phyloP scores from a whole-genome alignment of 2,329 filamentous ascomycete species.

The Stenocarpella maydis region DNA sequence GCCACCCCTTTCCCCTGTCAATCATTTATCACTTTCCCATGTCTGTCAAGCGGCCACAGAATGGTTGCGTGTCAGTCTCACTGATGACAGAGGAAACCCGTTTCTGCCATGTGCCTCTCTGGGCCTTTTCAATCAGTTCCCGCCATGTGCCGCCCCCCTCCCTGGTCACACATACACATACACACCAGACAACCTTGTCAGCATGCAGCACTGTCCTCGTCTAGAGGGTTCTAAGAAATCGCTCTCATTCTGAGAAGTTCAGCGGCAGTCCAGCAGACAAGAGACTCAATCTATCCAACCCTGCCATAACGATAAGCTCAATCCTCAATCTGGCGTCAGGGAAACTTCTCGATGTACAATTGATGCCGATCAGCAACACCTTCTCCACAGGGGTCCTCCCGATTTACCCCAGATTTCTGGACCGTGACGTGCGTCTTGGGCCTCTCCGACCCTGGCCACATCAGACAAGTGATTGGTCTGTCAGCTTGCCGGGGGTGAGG shows the following conservation, averaged over 20 bases:
- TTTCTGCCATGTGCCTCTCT: not conserved
- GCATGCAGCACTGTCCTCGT: not conserved
- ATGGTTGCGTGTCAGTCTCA: not conserved
- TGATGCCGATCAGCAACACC: conserved; percentile 12
- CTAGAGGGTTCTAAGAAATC: not conserved
- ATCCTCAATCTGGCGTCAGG: not conserved
- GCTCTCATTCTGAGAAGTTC: not conserved
- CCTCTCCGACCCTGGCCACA: conserved; percentile 17
- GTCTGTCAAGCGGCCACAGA: not conserved
- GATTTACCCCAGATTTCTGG: conserved; percentile 30
- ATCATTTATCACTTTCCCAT: not conserved
- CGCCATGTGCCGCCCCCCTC: too few relatives aligned
- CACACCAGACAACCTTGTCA: not conserved
- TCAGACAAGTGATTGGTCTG: conserved; percentile 25
- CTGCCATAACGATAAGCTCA: not conserved
- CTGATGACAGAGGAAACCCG: too few relatives aligned
- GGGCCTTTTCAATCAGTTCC: not conserved
- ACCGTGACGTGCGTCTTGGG: conserved; percentile 30
- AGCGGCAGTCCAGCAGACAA: not conserved
- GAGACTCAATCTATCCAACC: not conserved
- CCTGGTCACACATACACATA: too few relatives aligned
- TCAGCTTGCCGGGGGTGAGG: not conserved
- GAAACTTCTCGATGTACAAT: not conserved
- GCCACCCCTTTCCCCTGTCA: not conserved
- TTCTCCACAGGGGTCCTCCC: conserved; percentile 30